phyloP scores from a whole-genome alignment of 768 basidiomycete species.

The Suillus variegatus region DNA sequence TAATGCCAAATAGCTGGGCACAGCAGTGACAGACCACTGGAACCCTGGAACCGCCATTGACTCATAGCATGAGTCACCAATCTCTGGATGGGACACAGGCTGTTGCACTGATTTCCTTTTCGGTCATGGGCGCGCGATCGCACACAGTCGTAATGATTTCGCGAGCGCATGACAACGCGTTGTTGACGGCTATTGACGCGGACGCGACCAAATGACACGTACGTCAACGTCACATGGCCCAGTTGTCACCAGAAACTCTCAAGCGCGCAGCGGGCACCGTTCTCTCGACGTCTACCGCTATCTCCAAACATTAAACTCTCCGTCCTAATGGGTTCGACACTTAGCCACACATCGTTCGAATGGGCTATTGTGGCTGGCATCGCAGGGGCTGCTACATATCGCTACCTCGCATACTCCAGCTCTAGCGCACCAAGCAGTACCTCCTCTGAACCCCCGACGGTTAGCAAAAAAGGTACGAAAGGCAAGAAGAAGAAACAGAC shows the following conservation, averaged over 20 bases:
- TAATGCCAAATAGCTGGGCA: too few species aligned
- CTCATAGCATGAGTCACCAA: too few species aligned
- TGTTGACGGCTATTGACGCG: slow-evolving; percentile 33
- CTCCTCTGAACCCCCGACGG: background rate
- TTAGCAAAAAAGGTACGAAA: slow-evolving; percentile 26
- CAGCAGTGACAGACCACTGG: too few species aligned
- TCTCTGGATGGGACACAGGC: too few species aligned
- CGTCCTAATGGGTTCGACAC: slow-evolving; percentile 44
- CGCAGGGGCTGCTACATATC: slow-evolving; percentile 42
- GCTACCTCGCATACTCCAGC: slow-evolving; percentile 31
- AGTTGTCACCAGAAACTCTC: background rate
- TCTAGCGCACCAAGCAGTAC: background rate
- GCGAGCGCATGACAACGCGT: slow-evolving; percentile 14
- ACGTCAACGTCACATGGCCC: slow-evolving; percentile 14
- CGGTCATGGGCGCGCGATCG: too few species aligned
- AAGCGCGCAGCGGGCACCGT: background rate
- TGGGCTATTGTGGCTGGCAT: slow-evolving; percentile 38
- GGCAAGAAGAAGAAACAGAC: slow-evolving; percentile 32
- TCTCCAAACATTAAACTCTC: background rate
- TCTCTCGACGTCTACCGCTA: background rate
- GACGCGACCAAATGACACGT: slow-evolving; percentile 23
- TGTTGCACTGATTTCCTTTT: too few species aligned
- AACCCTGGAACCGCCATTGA: too few species aligned
- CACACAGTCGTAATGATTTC: slow-evolving; percentile 3
- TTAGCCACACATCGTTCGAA: slow-evolving; percentile 45